phyloP scores from a whole-genome alignment of 495 filamentous ascomycete genomes.

The Hypoxylon subgilvum region DNA sequence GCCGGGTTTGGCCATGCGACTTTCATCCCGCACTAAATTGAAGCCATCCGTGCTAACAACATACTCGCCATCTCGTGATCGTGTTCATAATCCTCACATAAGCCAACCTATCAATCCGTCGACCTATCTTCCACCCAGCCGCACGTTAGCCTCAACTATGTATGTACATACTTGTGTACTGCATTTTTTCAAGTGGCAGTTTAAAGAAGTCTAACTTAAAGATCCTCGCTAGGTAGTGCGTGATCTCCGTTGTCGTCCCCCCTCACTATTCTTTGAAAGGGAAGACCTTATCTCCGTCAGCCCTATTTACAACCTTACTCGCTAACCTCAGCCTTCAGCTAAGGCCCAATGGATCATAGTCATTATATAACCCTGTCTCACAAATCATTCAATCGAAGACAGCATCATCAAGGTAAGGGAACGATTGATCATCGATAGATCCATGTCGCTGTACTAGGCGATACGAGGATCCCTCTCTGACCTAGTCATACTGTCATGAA shows the following conservation, averaged over 20 bases:
- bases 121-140: background rate
- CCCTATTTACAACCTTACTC: too few species aligned
- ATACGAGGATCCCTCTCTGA: too few species aligned
- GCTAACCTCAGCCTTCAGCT: background rate
- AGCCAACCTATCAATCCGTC: background rate
- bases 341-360: background rate
- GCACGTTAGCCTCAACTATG: slow-evolving; percentile 8
- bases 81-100: background rate
- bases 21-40: slow-evolving; percentile 27
- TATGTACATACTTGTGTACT: too few species aligned
- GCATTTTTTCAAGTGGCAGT: too few species aligned
- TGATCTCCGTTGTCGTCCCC: slow-evolving; percentile 9
- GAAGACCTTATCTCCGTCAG: slow-evolving; percentile 12
- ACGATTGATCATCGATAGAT: too few species aligned
- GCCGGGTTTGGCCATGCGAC: background rate
- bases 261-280: background rate
- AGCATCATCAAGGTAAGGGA: too few species aligned
- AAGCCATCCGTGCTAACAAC: slow-evolving; percentile 22
- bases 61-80: slow-evolving; percentile 7
- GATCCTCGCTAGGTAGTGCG: too few species aligned
- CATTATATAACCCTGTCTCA: background rate
- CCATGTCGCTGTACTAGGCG: too few species aligned
- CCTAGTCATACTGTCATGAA: too few species aligned
- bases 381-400: too few species aligned
- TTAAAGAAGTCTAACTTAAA: too few species aligned